Evolutionary conservation across 495 filamentous ascomycete genomes (phyloP), one percentile per base, ranked within the genome.

Genomic region (Neurospora tetrasperma): DNA sequence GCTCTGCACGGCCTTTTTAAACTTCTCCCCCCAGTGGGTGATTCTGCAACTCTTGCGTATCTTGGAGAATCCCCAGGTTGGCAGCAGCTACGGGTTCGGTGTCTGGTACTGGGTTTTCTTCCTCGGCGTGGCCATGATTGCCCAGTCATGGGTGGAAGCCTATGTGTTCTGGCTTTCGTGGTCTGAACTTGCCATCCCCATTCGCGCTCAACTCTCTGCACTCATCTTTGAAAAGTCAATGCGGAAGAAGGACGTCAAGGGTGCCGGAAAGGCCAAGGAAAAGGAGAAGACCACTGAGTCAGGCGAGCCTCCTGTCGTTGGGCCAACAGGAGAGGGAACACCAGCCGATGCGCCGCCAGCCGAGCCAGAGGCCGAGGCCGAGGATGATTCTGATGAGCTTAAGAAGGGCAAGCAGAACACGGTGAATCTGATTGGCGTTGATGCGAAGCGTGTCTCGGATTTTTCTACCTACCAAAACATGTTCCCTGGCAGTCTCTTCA

Each of bases 401-500:
- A 82, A 81, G 69, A 83, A 82, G 76, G 91, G 89, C 77, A 91
- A 91, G 71, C 93, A 94, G 80, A 90, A 90, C 71, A 92, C 89
- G 14, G 89, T 94, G 70, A 96, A 96, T 76, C 83, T 94, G 44
- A 89, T 94, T 31, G 91, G 91, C 7, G 90, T 97, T 9, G 93
- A 97, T 81, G 86, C 88, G 3, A 89, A 89, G 72, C 88, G 93
- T 7, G 85, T 96, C 54, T 86, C 90, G 0, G 90, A 94, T 48
- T 93, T 94, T 75, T 84, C 85, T 31, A 82, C 85, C 7, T 92
- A 86, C 77, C 89, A 89, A 71, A 89, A 89, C 76, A 77, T 90
- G n/a, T 90, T 94, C 72, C 85, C 88, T 3, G 85, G 84, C 16
- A 84, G 84, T 42, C n/a, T 89, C 0, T 82, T 89, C 73, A 90